Conservation (phyloP, 2,329 filamentous ascomycete species). For the Claviceps pazoutovae region DNA sequence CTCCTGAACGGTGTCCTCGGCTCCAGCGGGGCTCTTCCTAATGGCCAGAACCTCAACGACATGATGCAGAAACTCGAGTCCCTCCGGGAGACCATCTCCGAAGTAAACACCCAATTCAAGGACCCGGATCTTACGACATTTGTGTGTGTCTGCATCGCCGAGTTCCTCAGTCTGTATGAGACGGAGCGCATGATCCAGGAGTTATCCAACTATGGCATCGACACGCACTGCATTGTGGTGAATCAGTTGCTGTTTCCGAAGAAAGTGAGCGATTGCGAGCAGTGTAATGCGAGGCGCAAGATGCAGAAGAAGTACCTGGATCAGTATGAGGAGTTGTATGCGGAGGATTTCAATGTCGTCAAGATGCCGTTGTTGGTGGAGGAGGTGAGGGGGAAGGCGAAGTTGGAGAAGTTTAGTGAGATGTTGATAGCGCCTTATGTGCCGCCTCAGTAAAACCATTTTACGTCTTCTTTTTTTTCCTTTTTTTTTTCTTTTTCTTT, state of each 20-base stretch:
- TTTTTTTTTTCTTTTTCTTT: background rate
- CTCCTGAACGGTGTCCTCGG: constrained; percentile 91
- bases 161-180: constrained; percentile 94
- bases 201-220: constrained; percentile 80
- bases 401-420: constrained; percentile 76
- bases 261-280: constrained; percentile 72
- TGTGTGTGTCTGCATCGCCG: constrained; percentile 94
- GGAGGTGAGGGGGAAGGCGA: constrained; percentile 91
- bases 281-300: constrained; percentile 86
- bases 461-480: background rate
- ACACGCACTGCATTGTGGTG: constrained; percentile 94
- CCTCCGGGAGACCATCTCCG: constrained; percentile 79
- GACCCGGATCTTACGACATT: constrained; percentile 91
- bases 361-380: constrained; percentile 95
- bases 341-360: constrained; percentile 91
- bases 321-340: constrained; percentile 96
- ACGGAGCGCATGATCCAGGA: constrained; percentile 99
- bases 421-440: constrained; percentile 68
- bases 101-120: constrained; percentile 98
- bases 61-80: constrained; percentile 91
- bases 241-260: constrained; percentile 95
- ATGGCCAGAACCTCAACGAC: constrained; percentile 84
- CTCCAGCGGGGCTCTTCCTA: constrained; percentile 58
- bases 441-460: constrained; percentile 35
- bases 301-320: constrained; percentile 99